Evolutionary conservation across 345 rosid species (phyloP).

Genomic region (Citrus medica): DNA sequence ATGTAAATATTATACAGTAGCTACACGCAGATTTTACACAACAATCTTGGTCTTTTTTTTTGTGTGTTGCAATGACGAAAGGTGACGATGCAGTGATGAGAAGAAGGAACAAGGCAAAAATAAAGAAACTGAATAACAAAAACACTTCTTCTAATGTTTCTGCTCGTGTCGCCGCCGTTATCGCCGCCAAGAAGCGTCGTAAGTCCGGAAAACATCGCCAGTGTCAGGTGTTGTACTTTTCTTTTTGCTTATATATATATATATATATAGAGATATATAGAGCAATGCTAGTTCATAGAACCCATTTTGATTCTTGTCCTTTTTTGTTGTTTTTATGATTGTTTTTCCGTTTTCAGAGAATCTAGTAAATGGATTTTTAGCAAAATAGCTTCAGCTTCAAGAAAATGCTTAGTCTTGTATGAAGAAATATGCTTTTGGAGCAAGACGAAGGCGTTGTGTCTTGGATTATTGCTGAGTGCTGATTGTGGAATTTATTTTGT

Average conservation of each 20-base stretch:
- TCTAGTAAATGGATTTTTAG: not conserved
- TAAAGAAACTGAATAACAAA: slow-evolving; percentile 52
- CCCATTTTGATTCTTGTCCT: not conserved
- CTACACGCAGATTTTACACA: not conserved
- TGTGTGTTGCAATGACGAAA: slow-evolving; percentile 47
- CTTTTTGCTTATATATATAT: no score
- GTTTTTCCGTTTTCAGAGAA: not conserved
- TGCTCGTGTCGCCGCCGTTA: slow-evolving; percentile 72
- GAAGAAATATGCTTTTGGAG: not conserved
- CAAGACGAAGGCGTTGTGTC: not conserved
- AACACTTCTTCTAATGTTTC: slow-evolving; percentile 53
- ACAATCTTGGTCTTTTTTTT: not conserved
- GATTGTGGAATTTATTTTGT: not conserved
- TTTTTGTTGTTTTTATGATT: not conserved
- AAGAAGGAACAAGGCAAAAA: slow-evolving; percentile 58
- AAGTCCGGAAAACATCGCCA: slow-evolving; percentile 65
- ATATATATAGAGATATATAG: no score
- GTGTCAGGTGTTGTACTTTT: slow-evolving; percentile 52
- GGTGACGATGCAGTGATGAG: slow-evolving; percentile 63
- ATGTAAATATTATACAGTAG: not conserved
- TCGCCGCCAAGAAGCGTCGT: slow-evolving; percentile 91
- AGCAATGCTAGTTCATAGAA: no score
- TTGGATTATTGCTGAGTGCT: not conserved
- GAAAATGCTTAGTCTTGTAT: not conserved
- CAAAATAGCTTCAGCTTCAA: not conserved